These are phyloP conservation scores for Thermomyces lanuginosus DNA, from an alignment of 2,329 filamentous ascomycete genomes.

Conservation along the genomic window DNA sequence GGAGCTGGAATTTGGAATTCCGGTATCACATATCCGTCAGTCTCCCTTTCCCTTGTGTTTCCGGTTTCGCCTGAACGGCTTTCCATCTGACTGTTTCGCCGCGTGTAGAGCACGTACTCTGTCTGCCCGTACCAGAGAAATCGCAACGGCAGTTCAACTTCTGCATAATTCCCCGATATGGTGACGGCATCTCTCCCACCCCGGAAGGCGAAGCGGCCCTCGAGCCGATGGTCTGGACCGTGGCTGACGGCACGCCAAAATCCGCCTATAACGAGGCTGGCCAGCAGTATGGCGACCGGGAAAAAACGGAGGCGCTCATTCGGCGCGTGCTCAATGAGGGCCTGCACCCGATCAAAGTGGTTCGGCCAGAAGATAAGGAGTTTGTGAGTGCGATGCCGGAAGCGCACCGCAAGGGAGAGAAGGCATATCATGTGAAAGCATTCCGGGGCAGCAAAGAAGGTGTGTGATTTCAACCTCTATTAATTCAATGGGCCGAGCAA, in stretches of 20 bases:
- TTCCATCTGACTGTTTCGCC: slow-evolving; percentile 1
- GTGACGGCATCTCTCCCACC: slow-evolving; percentile 32
- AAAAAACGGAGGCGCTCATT: slow-evolving; percentile 31
- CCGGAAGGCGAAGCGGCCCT: slow-evolving; percentile 26
- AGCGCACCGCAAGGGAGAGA: slow-evolving; percentile 45
- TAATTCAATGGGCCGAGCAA: background rate
- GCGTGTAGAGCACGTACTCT: slow-evolving; percentile 38
- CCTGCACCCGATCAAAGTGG: slow-evolving; percentile 30
- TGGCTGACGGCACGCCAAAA: slow-evolving; percentile 37
- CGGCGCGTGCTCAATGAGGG: slow-evolving; percentile 33
- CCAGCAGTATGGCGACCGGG: slow-evolving; percentile 29
- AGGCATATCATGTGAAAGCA: slow-evolving; percentile 47
- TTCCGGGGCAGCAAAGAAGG: slow-evolving; percentile 50
- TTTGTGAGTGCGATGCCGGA: slow-evolving; percentile 46
- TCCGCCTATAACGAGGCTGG: slow-evolving; percentile 27
- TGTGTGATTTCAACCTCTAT: slow-evolving; percentile 14
- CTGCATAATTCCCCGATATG: slow-evolving; percentile 39
- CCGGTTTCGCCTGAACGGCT: too few relatives aligned
- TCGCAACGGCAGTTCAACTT: slow-evolving; percentile 47
- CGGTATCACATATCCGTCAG: slow-evolving; percentile 34
- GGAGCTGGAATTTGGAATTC: slow-evolving; percentile 38
- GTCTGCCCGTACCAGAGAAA: slow-evolving; percentile 48
- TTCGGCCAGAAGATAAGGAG: slow-evolving; percentile 39
- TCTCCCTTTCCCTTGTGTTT: slow-evolving; percentile 3
- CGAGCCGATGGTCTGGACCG: slow-evolving; percentile 45